These are phyloP conservation scores for Fraxinus latifolia DNA, from an alignment of 305 asterid species.

Conservation along the genomic window DNA sequence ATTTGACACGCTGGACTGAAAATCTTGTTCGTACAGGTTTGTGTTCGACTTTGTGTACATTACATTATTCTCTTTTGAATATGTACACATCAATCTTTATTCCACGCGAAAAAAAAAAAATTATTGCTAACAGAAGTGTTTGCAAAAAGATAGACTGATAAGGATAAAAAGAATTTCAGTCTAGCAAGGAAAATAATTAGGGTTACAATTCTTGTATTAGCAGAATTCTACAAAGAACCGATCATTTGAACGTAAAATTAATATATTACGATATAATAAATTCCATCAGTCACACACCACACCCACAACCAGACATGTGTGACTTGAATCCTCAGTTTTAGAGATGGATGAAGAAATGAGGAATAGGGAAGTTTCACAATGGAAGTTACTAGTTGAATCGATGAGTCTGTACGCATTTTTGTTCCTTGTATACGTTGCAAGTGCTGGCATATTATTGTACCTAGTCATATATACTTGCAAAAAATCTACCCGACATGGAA, in stretches of 20 bases:
- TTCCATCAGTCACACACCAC: not conserved
- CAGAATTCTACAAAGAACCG: not conserved
- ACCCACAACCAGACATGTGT: not conserved
- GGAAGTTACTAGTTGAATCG: not conserved
- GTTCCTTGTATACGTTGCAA: not conserved
- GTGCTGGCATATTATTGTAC: not conserved
- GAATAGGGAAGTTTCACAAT: not conserved
- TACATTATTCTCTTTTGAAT: not conserved
- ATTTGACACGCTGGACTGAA: not conserved
- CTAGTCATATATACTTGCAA: not conserved
- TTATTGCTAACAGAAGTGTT: not conserved
- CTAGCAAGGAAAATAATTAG: not conserved
- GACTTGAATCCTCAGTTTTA: not conserved
- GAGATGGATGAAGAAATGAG: not conserved
- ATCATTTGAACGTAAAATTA: not conserved
- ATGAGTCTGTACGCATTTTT: not conserved
- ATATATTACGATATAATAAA: not conserved
- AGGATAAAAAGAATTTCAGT: not conserved
- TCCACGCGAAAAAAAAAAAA: not conserved
- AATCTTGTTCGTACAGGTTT: not conserved
- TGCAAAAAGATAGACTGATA: not conserved
- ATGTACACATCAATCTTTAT: not conserved
- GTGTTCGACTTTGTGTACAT: not conserved
- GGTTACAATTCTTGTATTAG: not conserved
- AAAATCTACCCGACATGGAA: not conserved